Conservation (phyloP, 1,139 yeast genomes). For the Protomyces macrosporus region DNA sequence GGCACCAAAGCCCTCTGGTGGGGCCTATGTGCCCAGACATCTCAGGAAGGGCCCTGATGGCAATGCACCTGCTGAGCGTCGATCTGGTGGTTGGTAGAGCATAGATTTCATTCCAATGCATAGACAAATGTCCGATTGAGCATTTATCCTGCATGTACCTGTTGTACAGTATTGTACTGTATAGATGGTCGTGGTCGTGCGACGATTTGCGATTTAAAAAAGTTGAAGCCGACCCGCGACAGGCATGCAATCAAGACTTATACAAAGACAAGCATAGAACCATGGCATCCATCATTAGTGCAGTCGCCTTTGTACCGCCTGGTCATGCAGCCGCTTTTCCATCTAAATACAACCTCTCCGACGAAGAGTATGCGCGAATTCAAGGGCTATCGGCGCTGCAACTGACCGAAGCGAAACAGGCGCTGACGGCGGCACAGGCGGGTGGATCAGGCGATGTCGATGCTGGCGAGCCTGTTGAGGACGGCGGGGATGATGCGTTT, state of each 20-base stretch:
- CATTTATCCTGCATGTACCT: too few relatives aligned
- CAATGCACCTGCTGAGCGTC: constrained; percentile 8
- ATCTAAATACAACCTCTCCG: constrained; percentile 77
- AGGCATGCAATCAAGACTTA: too few relatives aligned
- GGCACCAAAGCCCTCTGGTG: not conserved
- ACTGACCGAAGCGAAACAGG: constrained; percentile 66
- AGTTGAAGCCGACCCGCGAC: too few relatives aligned
- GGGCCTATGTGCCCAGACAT: constrained; percentile 20
- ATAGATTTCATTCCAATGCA: not conserved
- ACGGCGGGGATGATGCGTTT: constrained; percentile 1
- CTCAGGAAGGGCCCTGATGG: constrained; percentile 17
- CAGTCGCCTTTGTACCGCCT: constrained; percentile 93
- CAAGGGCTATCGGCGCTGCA: constrained; percentile 78
- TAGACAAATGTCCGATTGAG: not conserved
- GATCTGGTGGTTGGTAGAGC: constrained; percentile 13
- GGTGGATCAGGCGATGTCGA: not conserved
- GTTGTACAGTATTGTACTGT: too few relatives aligned
- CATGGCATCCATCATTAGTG: constrained; percentile 62
- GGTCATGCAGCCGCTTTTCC: constrained; percentile 95
- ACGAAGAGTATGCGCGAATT: constrained; percentile 88
- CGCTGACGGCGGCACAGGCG: constrained; percentile 42
- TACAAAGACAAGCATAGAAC: not conserved
- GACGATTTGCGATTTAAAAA: too few relatives aligned
- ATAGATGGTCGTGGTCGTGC: too few relatives aligned
- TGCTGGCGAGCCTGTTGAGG: constrained; percentile 13